A percentile compares a stretch with the other conserved stretches of the same genome.
These are phyloP conservation scores for Jaltomata sinuosa DNA, from an alignment of 257 asterid species.

Conservation along the genomic window DNA sequence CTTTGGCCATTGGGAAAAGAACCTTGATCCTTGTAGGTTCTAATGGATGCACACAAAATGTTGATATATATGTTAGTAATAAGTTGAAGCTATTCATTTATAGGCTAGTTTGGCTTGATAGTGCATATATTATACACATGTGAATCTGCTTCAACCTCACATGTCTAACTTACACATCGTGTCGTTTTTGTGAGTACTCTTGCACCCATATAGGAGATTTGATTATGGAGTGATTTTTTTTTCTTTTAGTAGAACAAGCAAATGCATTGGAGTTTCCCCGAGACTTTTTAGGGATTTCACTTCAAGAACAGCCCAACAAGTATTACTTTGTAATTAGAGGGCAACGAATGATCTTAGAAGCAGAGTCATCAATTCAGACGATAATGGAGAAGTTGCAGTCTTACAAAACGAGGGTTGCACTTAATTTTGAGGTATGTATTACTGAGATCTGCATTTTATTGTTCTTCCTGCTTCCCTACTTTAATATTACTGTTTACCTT, in stretches of 20 bases:
- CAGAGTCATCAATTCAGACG: conserved; percentile 60
- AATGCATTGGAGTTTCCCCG: conserved; percentile 56
- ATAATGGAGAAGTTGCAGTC: conserved; percentile 95
- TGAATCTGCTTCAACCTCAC: no score
- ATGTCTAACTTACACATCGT: not conserved
- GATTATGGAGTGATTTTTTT: conserved; percentile 35
- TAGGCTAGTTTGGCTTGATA: not conserved
- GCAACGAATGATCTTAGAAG: conserved; percentile 69
- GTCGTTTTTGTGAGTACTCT: not conserved
- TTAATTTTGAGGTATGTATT: conserved; percentile 70
- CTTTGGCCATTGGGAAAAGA: not conserved
- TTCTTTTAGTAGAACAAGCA: conserved; percentile 39
- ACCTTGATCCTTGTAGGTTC: not conserved
- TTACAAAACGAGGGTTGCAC: conserved; percentile 75
- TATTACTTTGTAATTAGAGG: conserved; percentile 74
- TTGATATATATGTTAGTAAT: not conserved
- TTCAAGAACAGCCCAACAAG: conserved; percentile 68
- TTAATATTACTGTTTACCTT: no score
- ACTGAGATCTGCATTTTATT: not conserved
- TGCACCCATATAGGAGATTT: not conserved
- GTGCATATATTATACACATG: not conserved
- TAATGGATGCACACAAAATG: not conserved
- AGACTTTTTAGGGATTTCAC: conserved; percentile 73
- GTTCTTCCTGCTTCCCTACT: not conserved
- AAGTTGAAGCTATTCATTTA: not conserved